Evolutionary conservation across 768 basidiomycete genomes (phyloP).

Genomic region (Phallus indusiatus): DNA sequence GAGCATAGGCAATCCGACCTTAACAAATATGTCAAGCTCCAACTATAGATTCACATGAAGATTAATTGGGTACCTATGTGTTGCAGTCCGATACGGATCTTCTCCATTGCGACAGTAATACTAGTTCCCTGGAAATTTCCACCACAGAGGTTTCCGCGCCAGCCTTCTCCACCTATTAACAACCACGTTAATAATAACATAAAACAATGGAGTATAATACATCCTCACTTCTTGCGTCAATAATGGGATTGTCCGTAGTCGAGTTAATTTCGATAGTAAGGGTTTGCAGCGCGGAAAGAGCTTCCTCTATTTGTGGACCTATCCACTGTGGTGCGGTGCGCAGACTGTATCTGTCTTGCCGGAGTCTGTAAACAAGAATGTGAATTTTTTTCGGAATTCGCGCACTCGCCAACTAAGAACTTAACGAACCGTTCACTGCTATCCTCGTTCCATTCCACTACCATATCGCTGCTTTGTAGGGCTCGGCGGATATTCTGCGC

Average conservation of each 20-base stretch:
- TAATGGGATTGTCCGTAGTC: conserved; percentile 24
- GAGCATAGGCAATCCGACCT: conserved; percentile 15
- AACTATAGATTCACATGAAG: neutral
- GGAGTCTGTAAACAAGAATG: conserved; percentile 14
- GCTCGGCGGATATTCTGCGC: conserved; percentile 17
- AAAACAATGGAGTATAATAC: neutral
- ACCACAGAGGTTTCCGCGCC: conserved; percentile 1
- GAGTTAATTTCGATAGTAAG: conserved; percentile 20
- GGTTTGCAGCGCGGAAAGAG: conserved; percentile 13
- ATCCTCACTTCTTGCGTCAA: conserved; percentile 14
- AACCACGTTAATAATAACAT: neutral
- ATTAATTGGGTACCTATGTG: conserved; percentile 13
- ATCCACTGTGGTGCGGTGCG: conserved; percentile 18
- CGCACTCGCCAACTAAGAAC: neutral
- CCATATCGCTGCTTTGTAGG: conserved; percentile 12
- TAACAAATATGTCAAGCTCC: no score
- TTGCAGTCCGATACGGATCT: conserved; percentile 17
- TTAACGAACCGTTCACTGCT: neutral
- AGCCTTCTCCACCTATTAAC: neutral
- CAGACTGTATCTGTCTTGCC: conserved; percentile 23
- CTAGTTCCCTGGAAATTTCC: conserved; percentile 19
- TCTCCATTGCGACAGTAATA: conserved; percentile 19
- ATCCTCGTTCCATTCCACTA: conserved; percentile 15
- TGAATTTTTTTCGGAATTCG: neutral
- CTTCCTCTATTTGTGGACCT: conserved; percentile 19